Percentiles rank a stretch among this genome's conserved stretches.
These are phyloP conservation scores for Paecilomyces niveus DNA, from an alignment of 2,329 filamentous ascomycete genomes.

Conservation along the genomic window DNA sequence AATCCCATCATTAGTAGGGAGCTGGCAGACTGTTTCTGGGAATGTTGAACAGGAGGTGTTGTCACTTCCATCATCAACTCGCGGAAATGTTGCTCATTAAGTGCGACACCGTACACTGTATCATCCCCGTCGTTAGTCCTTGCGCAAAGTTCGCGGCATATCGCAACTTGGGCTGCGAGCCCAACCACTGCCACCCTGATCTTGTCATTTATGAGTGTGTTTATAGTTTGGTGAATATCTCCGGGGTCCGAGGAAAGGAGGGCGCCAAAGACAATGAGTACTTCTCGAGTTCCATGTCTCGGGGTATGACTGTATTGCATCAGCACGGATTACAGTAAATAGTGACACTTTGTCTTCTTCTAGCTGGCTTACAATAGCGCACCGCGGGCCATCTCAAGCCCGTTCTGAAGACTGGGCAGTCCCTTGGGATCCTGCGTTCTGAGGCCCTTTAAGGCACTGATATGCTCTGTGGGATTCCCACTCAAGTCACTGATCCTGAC, in stretches of 20 bases:
- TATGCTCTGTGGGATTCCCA: constrained; percentile 84
- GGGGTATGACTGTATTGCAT: constrained; percentile 63
- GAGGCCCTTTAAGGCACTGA: constrained; percentile 65
- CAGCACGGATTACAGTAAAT: not conserved
- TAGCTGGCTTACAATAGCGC: constrained; percentile 60
- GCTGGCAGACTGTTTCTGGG: constrained; percentile 42
- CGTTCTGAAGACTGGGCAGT: constrained; percentile 81
- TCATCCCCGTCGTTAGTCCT: constrained; percentile 75
- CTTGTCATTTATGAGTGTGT: constrained; percentile 67
- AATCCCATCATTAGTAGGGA: constrained; percentile 95
- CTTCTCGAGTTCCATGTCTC: constrained; percentile 85
- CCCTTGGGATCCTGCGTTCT: constrained; percentile 63
- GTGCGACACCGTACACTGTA: constrained; percentile 68
- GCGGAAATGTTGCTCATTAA: constrained; percentile 80
- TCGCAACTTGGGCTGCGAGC: constrained; percentile 81
- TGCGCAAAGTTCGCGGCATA: constrained; percentile 83
- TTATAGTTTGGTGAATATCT: constrained; percentile 88
- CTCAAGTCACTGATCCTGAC: constrained; percentile 80
- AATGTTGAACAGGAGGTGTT: constrained; percentile 77
- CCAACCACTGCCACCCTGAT: constrained; percentile 87
- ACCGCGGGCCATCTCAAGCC: constrained; percentile 88
- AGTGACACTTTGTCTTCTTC: not conserved
- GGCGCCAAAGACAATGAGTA: constrained; percentile 86
- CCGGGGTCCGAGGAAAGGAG: constrained; percentile 86
- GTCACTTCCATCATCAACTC: constrained; percentile 85